These are phyloP conservation scores for Diplodia seriata DNA, from an alignment of 2,329 filamentous ascomycete genomes.

Conservation along the genomic window DNA sequence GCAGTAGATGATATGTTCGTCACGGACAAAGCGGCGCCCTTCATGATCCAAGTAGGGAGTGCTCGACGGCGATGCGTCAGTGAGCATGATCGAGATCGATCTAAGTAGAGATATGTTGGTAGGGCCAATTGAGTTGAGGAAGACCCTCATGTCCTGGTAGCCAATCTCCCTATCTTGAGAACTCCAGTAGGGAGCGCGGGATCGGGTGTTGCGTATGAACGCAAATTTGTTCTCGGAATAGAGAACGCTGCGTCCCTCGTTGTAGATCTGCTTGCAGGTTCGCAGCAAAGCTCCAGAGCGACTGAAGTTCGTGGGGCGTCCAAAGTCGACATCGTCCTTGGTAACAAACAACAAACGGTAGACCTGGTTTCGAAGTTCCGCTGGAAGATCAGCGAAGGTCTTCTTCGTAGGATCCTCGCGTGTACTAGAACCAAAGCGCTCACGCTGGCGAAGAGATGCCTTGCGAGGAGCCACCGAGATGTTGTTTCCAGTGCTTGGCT, in stretches of 20 bases:
- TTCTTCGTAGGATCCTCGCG: constrained; percentile 7
- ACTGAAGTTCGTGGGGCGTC: constrained; percentile 45
- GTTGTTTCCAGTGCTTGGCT: not conserved
- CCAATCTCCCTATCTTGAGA: constrained; percentile 55
- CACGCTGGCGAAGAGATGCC: not conserved
- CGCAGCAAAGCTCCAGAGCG: constrained; percentile 55
- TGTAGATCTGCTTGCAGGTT: constrained; percentile 53
- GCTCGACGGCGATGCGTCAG: constrained; percentile 53
- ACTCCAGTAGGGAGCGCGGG: constrained; percentile 51
- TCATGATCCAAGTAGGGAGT: constrained; percentile 50
- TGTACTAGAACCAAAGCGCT: not conserved
- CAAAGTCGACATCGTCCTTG: constrained; percentile 46
- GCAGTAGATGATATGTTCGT: constrained; percentile 55
- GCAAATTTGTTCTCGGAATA: constrained; percentile 59
- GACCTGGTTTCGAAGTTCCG: constrained; percentile 57
- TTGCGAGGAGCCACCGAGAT: constrained; percentile 16
- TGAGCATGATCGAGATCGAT: constrained; percentile 53
- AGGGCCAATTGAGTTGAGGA: constrained; percentile 56
- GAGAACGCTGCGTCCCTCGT: constrained; percentile 56
- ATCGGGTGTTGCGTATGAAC: constrained; percentile 50
- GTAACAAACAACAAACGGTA: constrained; percentile 54
- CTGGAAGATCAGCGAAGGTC: constrained; percentile 48
- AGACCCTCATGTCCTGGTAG: constrained; percentile 54
- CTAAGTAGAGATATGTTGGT: constrained; percentile 56
- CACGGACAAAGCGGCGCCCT: constrained; percentile 57